These are phyloP conservation scores for Dothistroma pini DNA, from an alignment of 2,329 filamentous ascomycete genomes.

Conservation along the genomic window DNA sequence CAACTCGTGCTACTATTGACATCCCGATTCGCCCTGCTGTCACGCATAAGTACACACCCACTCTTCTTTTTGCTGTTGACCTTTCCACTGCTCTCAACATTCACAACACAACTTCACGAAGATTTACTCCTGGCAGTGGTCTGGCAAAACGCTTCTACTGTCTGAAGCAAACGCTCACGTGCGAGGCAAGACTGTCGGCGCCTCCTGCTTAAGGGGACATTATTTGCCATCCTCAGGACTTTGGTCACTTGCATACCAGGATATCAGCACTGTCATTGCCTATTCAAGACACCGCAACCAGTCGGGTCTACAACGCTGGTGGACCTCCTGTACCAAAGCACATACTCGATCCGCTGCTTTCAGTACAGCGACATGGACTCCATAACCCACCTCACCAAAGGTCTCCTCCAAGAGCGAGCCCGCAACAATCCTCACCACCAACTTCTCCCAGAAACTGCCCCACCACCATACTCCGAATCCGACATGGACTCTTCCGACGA, in stretches of 20 bases:
- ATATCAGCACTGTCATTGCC: background rate
- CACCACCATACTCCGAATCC: constrained; percentile 26
- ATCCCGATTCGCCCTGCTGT: background rate
- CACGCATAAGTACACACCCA: background rate
- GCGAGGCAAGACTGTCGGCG: background rate
- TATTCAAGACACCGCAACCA: constrained; percentile 6
- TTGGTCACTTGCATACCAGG: background rate
- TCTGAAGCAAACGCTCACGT: background rate
- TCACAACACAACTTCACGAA: background rate
- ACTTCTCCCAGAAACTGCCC: constrained; percentile 15
- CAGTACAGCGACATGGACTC: constrained; percentile 20
- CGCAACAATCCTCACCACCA: constrained; percentile 16
- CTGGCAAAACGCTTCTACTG: background rate
- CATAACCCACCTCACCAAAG: constrained; percentile 24
- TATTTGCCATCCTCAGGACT: background rate
- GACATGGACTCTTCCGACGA: constrained; percentile 19
- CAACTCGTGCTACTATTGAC: background rate
- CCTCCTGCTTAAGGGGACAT: background rate
- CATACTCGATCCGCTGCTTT: background rate
- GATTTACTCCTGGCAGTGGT: background rate
- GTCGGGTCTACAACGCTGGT: background rate
- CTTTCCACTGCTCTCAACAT: background rate
- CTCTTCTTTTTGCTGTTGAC: background rate
- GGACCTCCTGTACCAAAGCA: background rate
- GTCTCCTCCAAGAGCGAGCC: constrained; percentile 25